These are phyloP conservation scores for Lepiota venenata DNA, from an alignment of 768 basidiomycete species.

Conservation along the genomic window DNA sequence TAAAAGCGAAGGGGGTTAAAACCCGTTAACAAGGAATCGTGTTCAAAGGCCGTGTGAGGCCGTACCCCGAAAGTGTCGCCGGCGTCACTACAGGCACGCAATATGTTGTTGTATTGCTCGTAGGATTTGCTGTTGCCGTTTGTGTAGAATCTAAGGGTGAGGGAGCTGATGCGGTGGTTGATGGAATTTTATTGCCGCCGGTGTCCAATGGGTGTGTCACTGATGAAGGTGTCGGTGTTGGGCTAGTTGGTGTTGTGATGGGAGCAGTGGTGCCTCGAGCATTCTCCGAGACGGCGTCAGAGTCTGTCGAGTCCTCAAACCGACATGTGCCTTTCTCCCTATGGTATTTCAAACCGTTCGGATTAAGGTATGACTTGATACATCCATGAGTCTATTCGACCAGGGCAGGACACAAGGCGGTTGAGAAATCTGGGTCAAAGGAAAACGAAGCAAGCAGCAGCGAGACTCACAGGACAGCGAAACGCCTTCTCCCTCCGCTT, in stretches of 20 bases:
- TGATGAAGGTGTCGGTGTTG: not conserved
- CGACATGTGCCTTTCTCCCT: slow-evolving; percentile 64
- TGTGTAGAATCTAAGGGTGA: not conserved
- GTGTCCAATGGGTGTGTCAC: not conserved
- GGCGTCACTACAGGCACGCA: not conserved
- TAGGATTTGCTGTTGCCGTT: not conserved
- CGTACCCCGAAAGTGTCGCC: not conserved
- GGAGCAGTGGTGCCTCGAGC: slow-evolving; percentile 1
- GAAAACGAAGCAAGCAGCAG: not conserved
- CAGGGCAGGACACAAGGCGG: slow-evolving; percentile 1
- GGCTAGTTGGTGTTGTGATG: not conserved
- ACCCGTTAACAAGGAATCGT: slow-evolving; percentile 1
- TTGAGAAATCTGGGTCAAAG: not conserved
- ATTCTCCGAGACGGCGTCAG: slow-evolving; percentile 3
- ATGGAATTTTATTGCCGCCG: not conserved
- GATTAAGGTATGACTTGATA: slow-evolving; percentile 58
- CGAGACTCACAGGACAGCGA: slow-evolving; percentile 43
- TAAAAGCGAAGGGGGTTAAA: not conserved
- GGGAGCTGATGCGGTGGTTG: not conserved
- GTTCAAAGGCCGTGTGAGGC: not conserved
- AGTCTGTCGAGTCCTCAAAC: slow-evolving; percentile 25
- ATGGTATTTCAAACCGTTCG: slow-evolving; percentile 68
- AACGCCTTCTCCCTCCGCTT: slow-evolving; percentile 39
- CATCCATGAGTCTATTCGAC: slow-evolving; percentile 40
- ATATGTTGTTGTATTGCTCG: not conserved